phyloP scores from a whole-genome alignment of 345 rosid species.

The Camelina hispida region DNA sequence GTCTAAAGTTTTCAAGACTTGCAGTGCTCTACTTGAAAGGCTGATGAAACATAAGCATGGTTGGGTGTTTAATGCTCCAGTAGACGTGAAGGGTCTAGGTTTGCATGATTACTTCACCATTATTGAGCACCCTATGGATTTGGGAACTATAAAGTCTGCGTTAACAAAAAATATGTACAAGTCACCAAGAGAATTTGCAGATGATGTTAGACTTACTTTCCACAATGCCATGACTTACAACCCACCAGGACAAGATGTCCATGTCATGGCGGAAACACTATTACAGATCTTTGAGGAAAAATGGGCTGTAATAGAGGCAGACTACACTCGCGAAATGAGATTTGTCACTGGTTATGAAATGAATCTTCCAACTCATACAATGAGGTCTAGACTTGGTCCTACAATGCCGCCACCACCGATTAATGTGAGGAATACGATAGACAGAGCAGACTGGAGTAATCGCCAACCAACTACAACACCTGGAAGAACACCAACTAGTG shows the following conservation, averaged over 20 bases:
- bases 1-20: constrained; percentile 69
- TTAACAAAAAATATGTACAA: constrained; percentile 81
- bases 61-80: constrained; percentile 96
- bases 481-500: constrained; percentile 54
- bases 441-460: constrained; percentile 74
- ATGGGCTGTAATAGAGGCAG: constrained; percentile 84
- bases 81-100: constrained; percentile 78
- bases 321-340: constrained; percentile 73
- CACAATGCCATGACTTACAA: constrained; percentile 94
- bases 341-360: constrained; percentile 59
- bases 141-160: constrained; percentile 84
- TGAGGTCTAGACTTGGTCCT: constrained; percentile 64
- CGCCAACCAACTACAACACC: constrained; percentile 59
- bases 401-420: constrained; percentile 65
- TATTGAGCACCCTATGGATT: constrained; percentile 92
- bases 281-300: constrained; percentile 79
- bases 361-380: constrained; percentile 59
- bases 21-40: constrained; percentile 79
- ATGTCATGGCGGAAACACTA: constrained; percentile 81
- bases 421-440: constrained; percentile 78
- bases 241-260: constrained; percentile 97
- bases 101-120: constrained; percentile 84
- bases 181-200: constrained; percentile 92
- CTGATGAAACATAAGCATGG: constrained; percentile 96
- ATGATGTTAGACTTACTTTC: constrained; percentile 98